Base-by-base conservation (phyloP, 1,284 basidiomycete species). In the Golubevia pallescens region DNA sequence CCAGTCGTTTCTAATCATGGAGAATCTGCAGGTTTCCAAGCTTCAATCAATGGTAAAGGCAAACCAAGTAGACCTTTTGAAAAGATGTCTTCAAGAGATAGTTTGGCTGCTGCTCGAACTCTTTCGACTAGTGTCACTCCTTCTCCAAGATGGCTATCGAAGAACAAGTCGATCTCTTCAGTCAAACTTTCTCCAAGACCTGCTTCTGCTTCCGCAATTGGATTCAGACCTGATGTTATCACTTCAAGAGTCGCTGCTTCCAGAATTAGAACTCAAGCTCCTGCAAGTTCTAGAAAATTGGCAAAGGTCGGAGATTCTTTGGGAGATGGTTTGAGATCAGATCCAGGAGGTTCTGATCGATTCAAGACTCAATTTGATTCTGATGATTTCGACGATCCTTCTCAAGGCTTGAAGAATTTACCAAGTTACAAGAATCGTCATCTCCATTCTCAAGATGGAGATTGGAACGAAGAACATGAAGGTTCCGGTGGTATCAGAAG, bases 71-170 rank as follows among this genome's bases (percentile, higher is more conserved):
- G 42, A 48, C 10, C 10, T 10, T 48, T 48, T 24, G 51, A 21
- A n/a, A 53, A 56, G 20, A 70, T 75, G 68, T 67, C 66, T 20
- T 73, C 74, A 55, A 57, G 72, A 2, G 76, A 78, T 56, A 77
- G 74, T 55, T 68, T 78, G 4, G 72, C 71, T 14, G 69, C 66
- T 16, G 76, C 76, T 19, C 63, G 66, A 21, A 74, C 74, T 53
- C 58, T 78, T 19, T 78, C 76, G 4, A 70, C 76, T 20, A 72
- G 70, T 19, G 76, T 78, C 23, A 77, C 76, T 34, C 74, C 76
- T 3, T 73, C 70, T 23, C 76, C 76, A 2, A 68, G 76, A n/a
- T 78, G 76, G 76, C 65, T 78, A 21, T 67, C 67, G 7, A 28
- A 21, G 34, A 58, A 54, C 13, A 23, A 68, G 64, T 28, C 59